phyloP scores from a whole-genome alignment of 2,329 filamentous ascomycete genomes.

The Xylaria sp. region DNA sequence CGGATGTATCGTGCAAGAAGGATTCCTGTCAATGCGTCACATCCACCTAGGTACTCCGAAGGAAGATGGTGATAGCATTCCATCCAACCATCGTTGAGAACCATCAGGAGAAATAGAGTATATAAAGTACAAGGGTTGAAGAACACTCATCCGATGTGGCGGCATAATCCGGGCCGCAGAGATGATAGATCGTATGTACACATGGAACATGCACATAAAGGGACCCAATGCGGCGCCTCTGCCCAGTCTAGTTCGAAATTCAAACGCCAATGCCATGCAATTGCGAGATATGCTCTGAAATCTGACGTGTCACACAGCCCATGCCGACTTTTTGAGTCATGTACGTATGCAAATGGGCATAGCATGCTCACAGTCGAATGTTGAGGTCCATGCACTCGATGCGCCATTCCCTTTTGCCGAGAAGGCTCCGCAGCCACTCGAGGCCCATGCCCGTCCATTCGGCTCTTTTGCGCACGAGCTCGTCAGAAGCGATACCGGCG shows the following conservation, averaged over 20 bases:
- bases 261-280: slow-evolving; percentile 28
- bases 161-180: neutral
- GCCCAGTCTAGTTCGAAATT: slow-evolving; percentile 18
- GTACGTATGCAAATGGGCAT: neutral
- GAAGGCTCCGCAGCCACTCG: slow-evolving; percentile 77
- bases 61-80: neutral
- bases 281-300: slow-evolving; percentile 2
- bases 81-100: neutral
- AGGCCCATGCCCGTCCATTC: slow-evolving; percentile 74
- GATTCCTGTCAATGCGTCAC: neutral
- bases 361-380: slow-evolving; percentile 57
- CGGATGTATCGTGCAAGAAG: neutral
- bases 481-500: slow-evolving; percentile 61
- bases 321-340: neutral
- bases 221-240: slow-evolving; percentile 7
- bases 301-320: slow-evolving; percentile 8
- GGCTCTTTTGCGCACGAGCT: slow-evolving; percentile 47
- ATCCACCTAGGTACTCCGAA: neutral
- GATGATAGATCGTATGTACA: slow-evolving; percentile 5
- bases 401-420: slow-evolving; percentile 82
- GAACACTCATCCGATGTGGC: neutral
- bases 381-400: slow-evolving; percentile 88
- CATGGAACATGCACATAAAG: slow-evolving; percentile 1
- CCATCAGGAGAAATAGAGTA: neutral
- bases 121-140: neutral